Conservation (phyloP, 2,329 filamentous ascomycete genomes). For the Coniosporium tulheliwenetii region DNA sequence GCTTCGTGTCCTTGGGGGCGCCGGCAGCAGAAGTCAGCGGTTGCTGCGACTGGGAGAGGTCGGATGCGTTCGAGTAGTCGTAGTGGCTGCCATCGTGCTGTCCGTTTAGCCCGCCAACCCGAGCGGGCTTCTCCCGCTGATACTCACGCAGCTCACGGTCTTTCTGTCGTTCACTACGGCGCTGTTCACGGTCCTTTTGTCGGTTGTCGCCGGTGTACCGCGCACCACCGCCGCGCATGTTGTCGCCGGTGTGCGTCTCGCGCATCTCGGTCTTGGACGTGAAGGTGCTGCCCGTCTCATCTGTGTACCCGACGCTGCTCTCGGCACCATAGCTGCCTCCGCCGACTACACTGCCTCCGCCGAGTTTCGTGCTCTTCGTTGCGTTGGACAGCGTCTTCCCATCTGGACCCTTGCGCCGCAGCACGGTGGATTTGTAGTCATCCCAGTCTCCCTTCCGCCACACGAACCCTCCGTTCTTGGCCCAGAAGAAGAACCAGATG, state of each 20-base stretch:
- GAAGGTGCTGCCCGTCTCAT: slow-evolving; percentile 27
- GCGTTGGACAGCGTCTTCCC: slow-evolving; percentile 73
- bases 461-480: slow-evolving; percentile 85
- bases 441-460: slow-evolving; percentile 86
- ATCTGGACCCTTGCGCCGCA: slow-evolving; percentile 78
- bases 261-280: slow-evolving; percentile 24
- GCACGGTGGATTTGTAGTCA: slow-evolving; percentile 90
- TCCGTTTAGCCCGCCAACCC: slow-evolving; percentile 80
- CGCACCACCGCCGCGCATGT: slow-evolving; percentile 21
- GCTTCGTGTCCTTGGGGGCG: slow-evolving; percentile 13
- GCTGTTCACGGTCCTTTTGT: slow-evolving; percentile 39
- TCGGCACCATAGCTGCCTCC: slow-evolving; percentile 22
- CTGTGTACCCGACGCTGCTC: slow-evolving; percentile 24
- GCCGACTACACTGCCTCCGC: slow-evolving; percentile 63
- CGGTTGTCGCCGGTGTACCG: slow-evolving; percentile 13
- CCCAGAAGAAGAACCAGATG: slow-evolving; percentile 99
- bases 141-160: slow-evolving; percentile 61
- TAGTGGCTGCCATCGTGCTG: slow-evolving; percentile 64
- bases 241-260: slow-evolving; percentile 25
- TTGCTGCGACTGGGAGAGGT: slow-evolving; percentile 39
- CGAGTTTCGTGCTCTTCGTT: slow-evolving; percentile 66
- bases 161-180: slow-evolving; percentile 36
- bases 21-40: slow-evolving; percentile 31
- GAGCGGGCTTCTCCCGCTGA: slow-evolving; percentile 70
- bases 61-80: slow-evolving; percentile 54